These are phyloP conservation scores for Cornus kousa DNA, from an alignment of 148 eudicot genomes.

Conservation along the genomic window DNA sequence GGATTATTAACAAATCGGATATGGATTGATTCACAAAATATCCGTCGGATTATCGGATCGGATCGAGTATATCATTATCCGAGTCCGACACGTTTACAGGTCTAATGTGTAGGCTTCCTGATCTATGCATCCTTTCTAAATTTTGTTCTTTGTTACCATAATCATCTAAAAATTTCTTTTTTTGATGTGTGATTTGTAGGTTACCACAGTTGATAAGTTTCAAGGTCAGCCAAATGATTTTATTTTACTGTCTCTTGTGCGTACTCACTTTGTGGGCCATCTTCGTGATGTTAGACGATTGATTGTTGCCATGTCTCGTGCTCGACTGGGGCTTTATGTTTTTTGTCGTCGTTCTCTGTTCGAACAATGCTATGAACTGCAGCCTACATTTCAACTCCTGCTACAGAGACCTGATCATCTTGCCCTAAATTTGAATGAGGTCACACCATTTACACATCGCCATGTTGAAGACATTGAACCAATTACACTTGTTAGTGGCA, in stretches of 20 bases:
- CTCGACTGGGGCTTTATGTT: constrained; percentile 89
- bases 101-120: neutral
- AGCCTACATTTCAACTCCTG: constrained; percentile 79
- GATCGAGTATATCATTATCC: too few species aligned
- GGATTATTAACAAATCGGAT: too few species aligned
- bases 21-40: too few species aligned
- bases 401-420: constrained; percentile 84
- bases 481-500: constrained; percentile 54
- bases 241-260: constrained; percentile 85
- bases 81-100: too few species aligned
- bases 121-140: neutral
- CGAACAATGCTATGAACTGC: constrained; percentile 94
- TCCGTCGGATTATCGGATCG: too few species aligned
- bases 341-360: constrained; percentile 90
- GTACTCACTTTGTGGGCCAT: constrained; percentile 95
- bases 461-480: constrained; percentile 73
- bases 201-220: constrained; percentile 95
- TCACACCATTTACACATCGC: constrained; percentile 56
- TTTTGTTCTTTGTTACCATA: neutral
- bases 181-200: constrained; percentile 39
- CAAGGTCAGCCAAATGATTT: constrained; percentile 98
- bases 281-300: constrained; percentile 98
- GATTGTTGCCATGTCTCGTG: constrained; percentile 99
- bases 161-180: neutral
- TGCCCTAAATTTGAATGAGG: constrained; percentile 67